Conservation (phyloP, 2,329 filamentous ascomycete genomes). For the Plectosphaerella plurivora region DNA sequence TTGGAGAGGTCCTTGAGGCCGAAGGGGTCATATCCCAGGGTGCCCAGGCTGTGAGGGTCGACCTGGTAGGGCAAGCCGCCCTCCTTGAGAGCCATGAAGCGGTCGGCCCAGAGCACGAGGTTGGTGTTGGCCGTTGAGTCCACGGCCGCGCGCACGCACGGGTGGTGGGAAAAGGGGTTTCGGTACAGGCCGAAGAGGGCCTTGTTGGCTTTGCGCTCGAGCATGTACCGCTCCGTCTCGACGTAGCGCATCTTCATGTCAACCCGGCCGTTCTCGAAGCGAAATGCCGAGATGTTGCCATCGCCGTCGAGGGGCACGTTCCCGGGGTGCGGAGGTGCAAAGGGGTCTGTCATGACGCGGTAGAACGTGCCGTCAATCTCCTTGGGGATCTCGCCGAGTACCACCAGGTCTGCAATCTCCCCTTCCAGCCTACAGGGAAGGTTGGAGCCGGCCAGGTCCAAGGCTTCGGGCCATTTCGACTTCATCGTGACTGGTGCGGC, state of each 20-base stretch:
- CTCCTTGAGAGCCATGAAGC: constrained; percentile 45
- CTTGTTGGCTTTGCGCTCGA: constrained; percentile 29
- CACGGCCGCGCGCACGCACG: constrained; percentile 24
- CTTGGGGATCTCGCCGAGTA: constrained; percentile 14
- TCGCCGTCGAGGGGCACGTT: constrained; percentile 34
- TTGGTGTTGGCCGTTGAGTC: constrained; percentile 45
- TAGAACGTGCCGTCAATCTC: constrained; percentile 19
- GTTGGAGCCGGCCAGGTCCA: no score
- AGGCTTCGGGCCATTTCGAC: no score
- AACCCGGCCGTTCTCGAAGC: constrained; percentile 24
- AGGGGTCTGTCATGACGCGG: constrained; percentile 32
- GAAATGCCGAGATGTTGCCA: constrained; percentile 31
- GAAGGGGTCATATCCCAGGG: constrained; percentile 23
- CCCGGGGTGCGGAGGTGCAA: constrained; percentile 23
- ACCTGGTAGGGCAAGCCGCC: constrained; percentile 35
- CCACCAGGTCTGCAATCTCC: constrained; percentile 8
- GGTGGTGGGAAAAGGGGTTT: constrained; percentile 31
- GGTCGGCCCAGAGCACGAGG: constrained; percentile 41
- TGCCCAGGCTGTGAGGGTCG: constrained; percentile 20
- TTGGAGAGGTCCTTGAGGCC: constrained; percentile 30
- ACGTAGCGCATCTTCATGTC: constrained; percentile 31
- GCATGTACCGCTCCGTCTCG: constrained; percentile 31
- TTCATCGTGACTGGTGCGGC: no score
- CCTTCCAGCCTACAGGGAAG: background rate
- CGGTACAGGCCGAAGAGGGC: constrained; percentile 31